Base-by-base conservation (phyloP, 225 moss, liverwort and hornwort species). In the Asterella californica region DNA sequence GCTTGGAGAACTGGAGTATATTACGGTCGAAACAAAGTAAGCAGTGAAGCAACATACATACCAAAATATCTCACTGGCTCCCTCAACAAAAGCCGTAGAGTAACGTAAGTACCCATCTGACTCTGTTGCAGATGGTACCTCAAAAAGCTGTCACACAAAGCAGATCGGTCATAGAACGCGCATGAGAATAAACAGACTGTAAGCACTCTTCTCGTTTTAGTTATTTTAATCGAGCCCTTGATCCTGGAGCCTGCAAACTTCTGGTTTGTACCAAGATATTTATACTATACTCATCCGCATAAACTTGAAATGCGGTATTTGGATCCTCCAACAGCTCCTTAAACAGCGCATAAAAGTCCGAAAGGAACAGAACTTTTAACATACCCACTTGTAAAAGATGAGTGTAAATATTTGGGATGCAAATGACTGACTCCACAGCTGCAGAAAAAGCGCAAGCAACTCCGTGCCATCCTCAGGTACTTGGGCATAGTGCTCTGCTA, bases 341-440 rank as follows among this genome's bases (percentile, higher is more conserved):
- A 5, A 21, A 4, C 25, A 61, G 33, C 2, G 15, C 14, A 67
- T 6, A 61, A 61, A 27, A 42, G 2, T 70, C 42, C 5, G 45
- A 46, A 70, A 10, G 34, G 32, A 38, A 24, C 21, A 46, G 45
- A 70, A 18, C 29, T 72, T 37, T 32, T 14, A 33, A 49, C 52
- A 79, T 87, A 93, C 96, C 95, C 96, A 97, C 75, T 86, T 87
- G 76, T 97, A 91, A 79, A 97, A 94, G 37, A 97, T 89, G 29
- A 94, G 94, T 12, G 96, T 89, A 82, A 94, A 97, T 80, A 93
- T 97, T 82, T 94, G 96, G n/a, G 93, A 94, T 67, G 91, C 90
- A 66, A 93, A 93, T 66, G 94, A 91, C 85, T 97, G 96, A 78
- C 96, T 97, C 96, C 96, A 97, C 32, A 97, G 86, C 69, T 93